phyloP scores from a whole-genome alignment of 2,329 filamentous ascomycete species.

The Colletotrichum sojae region DNA sequence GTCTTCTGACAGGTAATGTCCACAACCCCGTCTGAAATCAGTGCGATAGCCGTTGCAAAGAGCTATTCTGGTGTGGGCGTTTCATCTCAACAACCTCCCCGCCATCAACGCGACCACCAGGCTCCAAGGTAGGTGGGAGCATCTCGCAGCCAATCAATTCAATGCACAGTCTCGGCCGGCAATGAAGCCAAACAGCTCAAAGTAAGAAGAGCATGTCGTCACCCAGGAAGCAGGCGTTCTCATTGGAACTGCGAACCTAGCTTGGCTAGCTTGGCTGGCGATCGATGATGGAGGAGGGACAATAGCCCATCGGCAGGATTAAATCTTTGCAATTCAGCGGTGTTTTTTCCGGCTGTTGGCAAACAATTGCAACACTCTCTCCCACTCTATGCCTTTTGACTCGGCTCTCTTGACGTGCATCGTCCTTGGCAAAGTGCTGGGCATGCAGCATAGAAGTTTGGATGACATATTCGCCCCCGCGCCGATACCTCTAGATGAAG shows the following conservation, averaged over 20 bases:
- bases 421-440: constrained; percentile 18
- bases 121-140: constrained; percentile 8
- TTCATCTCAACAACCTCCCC: constrained; percentile 26
- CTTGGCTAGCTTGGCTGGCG: too few relatives aligned
- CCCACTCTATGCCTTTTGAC: background rate
- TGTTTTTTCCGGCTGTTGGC: background rate
- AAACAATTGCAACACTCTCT: background rate
- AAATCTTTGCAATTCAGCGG: background rate
- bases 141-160: background rate
- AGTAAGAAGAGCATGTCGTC: constrained; percentile 19
- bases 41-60: constrained; percentile 15
- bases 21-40: constrained; percentile 33
- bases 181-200: background rate
- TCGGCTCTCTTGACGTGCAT: constrained; percentile 7
- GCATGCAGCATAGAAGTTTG: constrained; percentile 22
- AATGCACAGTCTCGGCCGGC: background rate
- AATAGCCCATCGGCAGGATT: background rate
- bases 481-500: background rate
- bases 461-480: constrained; percentile 2
- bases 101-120: background rate
- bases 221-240: background rate
- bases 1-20: constrained; percentile 25
- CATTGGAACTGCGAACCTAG: too few relatives aligned
- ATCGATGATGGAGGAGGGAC: background rate
- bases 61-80: constrained; percentile 18